Conservation (phyloP, 768 basidiomycete genomes). For the Gyrodon lividus region DNA sequence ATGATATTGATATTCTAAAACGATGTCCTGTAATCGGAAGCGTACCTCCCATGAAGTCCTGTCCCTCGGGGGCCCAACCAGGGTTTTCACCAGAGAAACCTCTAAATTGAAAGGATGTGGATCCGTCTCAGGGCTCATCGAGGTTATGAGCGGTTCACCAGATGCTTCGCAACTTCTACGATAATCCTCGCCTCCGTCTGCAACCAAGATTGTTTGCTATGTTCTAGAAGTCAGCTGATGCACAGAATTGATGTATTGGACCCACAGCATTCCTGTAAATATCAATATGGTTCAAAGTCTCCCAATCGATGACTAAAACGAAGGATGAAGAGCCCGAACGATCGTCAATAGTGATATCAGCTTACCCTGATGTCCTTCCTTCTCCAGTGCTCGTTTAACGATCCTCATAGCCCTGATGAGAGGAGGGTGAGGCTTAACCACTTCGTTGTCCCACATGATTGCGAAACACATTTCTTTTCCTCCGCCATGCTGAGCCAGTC, state of each 20-base stretch:
- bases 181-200: slow-evolving; percentile 44
- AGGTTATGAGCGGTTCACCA: slow-evolving; percentile 43
- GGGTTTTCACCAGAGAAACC: slow-evolving; percentile 42
- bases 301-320: slow-evolving; percentile 60
- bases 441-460: slow-evolving; percentile 67
- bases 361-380: slow-evolving; percentile 67
- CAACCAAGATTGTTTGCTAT: slow-evolving; percentile 38
- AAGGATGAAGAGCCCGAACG: slow-evolving; percentile 6
- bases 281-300: slow-evolving; percentile 48
- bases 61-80: slow-evolving; percentile 44
- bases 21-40: not conserved
- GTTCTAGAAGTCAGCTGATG: not conserved
- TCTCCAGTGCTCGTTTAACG: slow-evolving; percentile 55
- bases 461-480: slow-evolving; percentile 54
- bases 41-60: slow-evolving; percentile 43
- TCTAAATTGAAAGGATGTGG: slow-evolving; percentile 40
- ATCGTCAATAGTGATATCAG: not conserved
- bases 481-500: slow-evolving; percentile 55
- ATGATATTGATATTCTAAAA: not conserved
- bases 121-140: slow-evolving; percentile 35
- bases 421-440: slow-evolving; percentile 63
- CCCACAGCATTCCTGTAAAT: slow-evolving; percentile 29
- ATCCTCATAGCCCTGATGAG: slow-evolving; percentile 58
- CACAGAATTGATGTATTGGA: not conserved
- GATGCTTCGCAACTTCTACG: slow-evolving; percentile 34